Evolutionary conservation across 2,329 filamentous ascomycete genomes (phyloP).

Genomic region (Beauveria sp.): DNA sequence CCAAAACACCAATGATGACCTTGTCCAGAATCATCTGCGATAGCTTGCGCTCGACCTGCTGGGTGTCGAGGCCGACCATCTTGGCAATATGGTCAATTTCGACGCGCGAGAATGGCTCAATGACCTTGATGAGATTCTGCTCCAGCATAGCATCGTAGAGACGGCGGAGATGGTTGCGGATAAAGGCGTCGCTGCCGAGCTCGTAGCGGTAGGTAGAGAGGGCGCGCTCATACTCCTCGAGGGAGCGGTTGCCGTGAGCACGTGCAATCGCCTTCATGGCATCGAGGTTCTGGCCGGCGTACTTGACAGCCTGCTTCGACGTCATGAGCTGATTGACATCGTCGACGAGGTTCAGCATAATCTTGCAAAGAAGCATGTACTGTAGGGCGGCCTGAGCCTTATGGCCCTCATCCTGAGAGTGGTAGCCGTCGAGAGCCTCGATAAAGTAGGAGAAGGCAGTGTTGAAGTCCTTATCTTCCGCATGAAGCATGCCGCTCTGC

Average conservation of each 20-base stretch:
- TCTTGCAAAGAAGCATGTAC: slow-evolving; percentile 99
- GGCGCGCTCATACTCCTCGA: slow-evolving; percentile 95
- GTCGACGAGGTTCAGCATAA: slow-evolving; percentile 96
- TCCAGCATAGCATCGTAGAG: slow-evolving; percentile 98
- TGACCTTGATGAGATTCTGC: slow-evolving; percentile 99
- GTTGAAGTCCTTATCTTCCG: slow-evolving; percentile 98
- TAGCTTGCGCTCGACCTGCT: slow-evolving; percentile 95
- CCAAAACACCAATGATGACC: slow-evolving; percentile 93
- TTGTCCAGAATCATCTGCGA: slow-evolving; percentile 99
- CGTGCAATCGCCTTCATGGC: slow-evolving; percentile 98
- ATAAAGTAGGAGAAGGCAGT: slow-evolving; percentile 99
- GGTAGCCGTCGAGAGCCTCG: slow-evolving; percentile 95
- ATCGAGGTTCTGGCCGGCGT: slow-evolving; percentile 90
- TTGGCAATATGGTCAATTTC: slow-evolving; percentile 96
- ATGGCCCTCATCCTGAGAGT: slow-evolving; percentile 76
- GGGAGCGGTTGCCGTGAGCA: slow-evolving; percentile 87
- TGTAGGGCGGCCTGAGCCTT: slow-evolving; percentile 96
- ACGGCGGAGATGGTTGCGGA: slow-evolving; percentile 90
- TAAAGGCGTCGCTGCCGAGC: slow-evolving; percentile 89
- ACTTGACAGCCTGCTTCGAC: slow-evolving; percentile 94
- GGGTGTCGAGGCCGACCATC: slow-evolving; percentile 93
- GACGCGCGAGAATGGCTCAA: slow-evolving; percentile 95
- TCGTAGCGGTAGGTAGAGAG: slow-evolving; percentile 86
- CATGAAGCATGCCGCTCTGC: slow-evolving; percentile 98
- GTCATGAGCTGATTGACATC: slow-evolving; percentile 93